Conservation (phyloP, 805 yeast genomes). For the Wickerhamiella cacticola region DNA sequence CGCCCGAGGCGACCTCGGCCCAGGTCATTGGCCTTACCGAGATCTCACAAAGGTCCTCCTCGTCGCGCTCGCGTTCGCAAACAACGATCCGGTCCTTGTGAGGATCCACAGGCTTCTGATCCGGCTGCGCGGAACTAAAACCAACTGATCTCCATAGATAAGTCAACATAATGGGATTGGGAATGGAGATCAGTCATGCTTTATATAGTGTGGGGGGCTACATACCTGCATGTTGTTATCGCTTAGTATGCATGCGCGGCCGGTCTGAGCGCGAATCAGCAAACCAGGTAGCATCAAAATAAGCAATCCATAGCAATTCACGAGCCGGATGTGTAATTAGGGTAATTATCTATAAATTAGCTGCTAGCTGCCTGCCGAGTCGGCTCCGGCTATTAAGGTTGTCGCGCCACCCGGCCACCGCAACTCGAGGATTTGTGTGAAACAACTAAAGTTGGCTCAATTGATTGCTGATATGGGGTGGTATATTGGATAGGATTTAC, state of each 20-base stretch:
- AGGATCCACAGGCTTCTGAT: conserved; percentile 3
- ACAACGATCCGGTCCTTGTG: conserved; percentile 16
- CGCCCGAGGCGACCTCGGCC: conserved; percentile 38
- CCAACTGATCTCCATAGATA: neutral
- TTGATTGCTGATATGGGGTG: no score
- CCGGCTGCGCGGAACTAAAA: neutral
- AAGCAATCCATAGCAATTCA: no score
- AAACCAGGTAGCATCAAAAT: no score
- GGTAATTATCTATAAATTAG: no score
- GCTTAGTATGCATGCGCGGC: conserved; percentile 1
- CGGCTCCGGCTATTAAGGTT: no score
- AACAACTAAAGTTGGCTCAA: no score
- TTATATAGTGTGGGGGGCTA: conserved; percentile 5
- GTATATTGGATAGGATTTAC: no score
- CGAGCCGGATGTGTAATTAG: no score
- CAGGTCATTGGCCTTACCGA: conserved; percentile 39
- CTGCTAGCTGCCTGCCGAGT: no score
- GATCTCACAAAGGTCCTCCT: conserved; percentile 37
- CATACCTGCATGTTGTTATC: conserved; percentile 1
- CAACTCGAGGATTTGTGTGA: no score
- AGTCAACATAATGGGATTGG: neutral
- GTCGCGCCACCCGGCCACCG: no score
- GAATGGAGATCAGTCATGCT: neutral
- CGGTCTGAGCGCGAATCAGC: no score
- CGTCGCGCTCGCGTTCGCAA: conserved; percentile 18